Base-by-base conservation (phyloP, 192 early-diverging fungal genomes). In the Diversispora eburnea region DNA sequence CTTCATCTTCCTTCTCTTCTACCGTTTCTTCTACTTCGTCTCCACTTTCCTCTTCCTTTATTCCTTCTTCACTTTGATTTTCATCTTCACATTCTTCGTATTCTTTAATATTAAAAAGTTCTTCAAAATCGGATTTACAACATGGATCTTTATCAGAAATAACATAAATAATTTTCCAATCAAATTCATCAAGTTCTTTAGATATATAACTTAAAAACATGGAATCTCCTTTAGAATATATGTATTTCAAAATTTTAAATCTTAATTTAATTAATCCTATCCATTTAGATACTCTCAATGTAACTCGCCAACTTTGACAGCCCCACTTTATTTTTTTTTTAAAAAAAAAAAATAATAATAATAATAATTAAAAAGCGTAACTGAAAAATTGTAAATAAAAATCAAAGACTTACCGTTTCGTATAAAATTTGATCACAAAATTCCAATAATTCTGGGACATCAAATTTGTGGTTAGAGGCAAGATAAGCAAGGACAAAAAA, bases 351-450 rank as follows among this genome's bases (percentile, higher is more conserved):
- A 20, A 10, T 13, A n/a, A n/a, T n/a, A n/a, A n/a, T n/a, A n/a
- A n/a, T n/a, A n/a, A n/a, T n/a, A n/a, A n/a, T n/a, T n/a, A n/a
- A n/a, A n/a, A n/a, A n/a, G n/a, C n/a, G n/a, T n/a, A n/a, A n/a
- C n/a, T n/a, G n/a, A n/a, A n/a, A 39, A 20, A 10, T 13, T 42
- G 62, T 73, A 42, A 42, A 15, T 13, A 41, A 33, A 25, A 39
- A 8, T 12, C 0, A 10, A 8, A 33, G 5, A 45, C 61, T 43
- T 43, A 41, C 61, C 42, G 42, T 3, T 63, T 63, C 15, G 43
- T 63, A 41, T 63, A 63, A 63, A 42, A 43, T 10, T 8, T 42
- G 17, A 42, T 63, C 61, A 63, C 61, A 63, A 63, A 63, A 42
- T 7, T 63, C 12, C 1, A 63, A 33, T n/a, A 63, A 63, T 43